phyloP scores from a whole-genome alignment of 129 eudicot species.

The Calendula officinalis region DNA sequence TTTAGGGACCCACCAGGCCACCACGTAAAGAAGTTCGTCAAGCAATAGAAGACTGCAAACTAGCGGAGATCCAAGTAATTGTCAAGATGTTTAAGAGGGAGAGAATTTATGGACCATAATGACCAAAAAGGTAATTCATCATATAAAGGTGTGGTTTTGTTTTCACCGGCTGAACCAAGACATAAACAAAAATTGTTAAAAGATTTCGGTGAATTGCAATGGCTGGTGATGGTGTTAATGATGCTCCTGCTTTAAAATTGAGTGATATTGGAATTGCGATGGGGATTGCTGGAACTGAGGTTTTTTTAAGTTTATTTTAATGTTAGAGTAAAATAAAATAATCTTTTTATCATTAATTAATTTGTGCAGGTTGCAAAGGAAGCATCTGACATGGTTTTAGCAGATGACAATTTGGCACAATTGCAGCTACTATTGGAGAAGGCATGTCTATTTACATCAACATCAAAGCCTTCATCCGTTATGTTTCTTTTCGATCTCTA shows the following conservation, averaged over 20 bases:
- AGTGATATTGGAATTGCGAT: slow-evolving; percentile 96
- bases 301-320: slow-evolving; percentile 8
- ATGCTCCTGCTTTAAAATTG: slow-evolving; percentile 86
- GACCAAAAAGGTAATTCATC: slow-evolving; percentile 51
- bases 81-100: slow-evolving; percentile 84
- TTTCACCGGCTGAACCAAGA: slow-evolving; percentile 89
- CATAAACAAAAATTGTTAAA: slow-evolving; percentile 92
- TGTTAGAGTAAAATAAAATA: too few species aligned
- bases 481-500: too few species aligned
- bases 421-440: slow-evolving; percentile 82
- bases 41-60: slow-evolving; percentile 95
- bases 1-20: slow-evolving; percentile 93
- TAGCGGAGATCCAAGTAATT: slow-evolving; percentile 92
- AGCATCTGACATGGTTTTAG: slow-evolving; percentile 93
- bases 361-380: slow-evolving; percentile 79
- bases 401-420: slow-evolving; percentile 92
- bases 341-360: neutral
- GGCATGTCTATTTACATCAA: slow-evolving; percentile 87
- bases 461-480: slow-evolving; percentile 90
- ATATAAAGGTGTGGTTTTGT: slow-evolving; percentile 75
- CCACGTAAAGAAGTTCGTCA: slow-evolving; percentile 86
- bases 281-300: slow-evolving; percentile 97
- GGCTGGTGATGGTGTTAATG: slow-evolving; percentile 96
- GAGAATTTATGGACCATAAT: slow-evolving; percentile 67
- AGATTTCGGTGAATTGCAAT: slow-evolving; percentile 87